Evolutionary conservation across 148 eudicot species (phyloP).

Genomic region (Chenopodium formosanum): DNA sequence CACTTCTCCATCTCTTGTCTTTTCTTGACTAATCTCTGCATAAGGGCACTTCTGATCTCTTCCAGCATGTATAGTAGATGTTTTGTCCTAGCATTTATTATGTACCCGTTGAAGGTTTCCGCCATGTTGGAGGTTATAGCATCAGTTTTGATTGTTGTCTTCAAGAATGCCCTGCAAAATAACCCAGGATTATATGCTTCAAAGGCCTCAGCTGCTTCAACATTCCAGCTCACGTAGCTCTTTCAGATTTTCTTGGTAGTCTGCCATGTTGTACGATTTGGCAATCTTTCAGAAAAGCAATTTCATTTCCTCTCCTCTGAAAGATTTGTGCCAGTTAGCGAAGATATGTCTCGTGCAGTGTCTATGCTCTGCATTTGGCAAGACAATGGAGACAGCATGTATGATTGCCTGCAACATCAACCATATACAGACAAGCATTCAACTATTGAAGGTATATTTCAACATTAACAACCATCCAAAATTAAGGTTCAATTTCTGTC

Average conservation of each 20-base stretch:
- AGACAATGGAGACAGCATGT: background rate
- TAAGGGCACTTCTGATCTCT: background rate
- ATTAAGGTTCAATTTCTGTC: too few relatives aligned
- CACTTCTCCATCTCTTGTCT: background rate
- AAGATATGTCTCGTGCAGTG: background rate
- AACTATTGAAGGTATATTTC: too few relatives aligned
- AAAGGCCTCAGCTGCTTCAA: background rate
- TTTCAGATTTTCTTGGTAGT: background rate
- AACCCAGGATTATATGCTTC: background rate
- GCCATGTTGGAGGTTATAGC: background rate
- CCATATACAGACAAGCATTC: too few relatives aligned
- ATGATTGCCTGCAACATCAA: background rate
- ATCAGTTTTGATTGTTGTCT: background rate
- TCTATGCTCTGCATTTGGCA: background rate
- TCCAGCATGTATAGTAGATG: background rate
- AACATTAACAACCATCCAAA: too few relatives aligned
- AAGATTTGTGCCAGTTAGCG: background rate
- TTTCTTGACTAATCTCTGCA: too few relatives aligned
- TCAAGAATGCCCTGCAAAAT: background rate
- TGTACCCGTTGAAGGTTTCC: background rate
- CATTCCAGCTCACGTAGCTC: too few relatives aligned
- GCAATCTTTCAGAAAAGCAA: background rate
- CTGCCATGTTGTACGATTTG: too few relatives aligned
- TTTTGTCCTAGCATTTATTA: background rate
- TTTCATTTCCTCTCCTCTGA: slow-evolving; percentile 8